phyloP scores from a whole-genome alignment of 192 early-diverging fungal species.

The Umbelopsis sp. region DNA sequence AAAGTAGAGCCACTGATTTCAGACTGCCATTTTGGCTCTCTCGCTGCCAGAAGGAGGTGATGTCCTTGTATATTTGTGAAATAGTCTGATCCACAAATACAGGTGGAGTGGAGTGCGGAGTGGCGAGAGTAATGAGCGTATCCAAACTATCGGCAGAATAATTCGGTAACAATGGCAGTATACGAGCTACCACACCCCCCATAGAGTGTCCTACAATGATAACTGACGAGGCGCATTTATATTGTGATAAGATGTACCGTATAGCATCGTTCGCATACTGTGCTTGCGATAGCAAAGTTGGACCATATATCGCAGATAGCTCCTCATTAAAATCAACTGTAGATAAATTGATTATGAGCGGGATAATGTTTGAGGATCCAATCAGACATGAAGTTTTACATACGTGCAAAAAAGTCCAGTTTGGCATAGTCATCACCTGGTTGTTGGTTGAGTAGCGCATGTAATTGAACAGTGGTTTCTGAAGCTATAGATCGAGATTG shows the following conservation, averaged over 20 bases:
- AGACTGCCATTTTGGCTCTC: conserved; percentile 38
- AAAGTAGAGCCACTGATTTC: conserved; percentile 71
- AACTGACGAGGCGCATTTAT: conserved; percentile 66
- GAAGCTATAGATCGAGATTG: conserved; percentile 86
- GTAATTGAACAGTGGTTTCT: conserved; percentile 61
- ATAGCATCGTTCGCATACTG: conserved; percentile 79
- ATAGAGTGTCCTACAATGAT: conserved; percentile 78
- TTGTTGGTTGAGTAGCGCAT: conserved; percentile 24
- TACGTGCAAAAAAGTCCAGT: conserved; percentile 62
- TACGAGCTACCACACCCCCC: conserved; percentile 78
- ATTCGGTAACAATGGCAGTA: conserved; percentile 56
- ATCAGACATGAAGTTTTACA: background rate
- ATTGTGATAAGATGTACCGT: conserved; percentile 67
- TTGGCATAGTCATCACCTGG: conserved; percentile 15
- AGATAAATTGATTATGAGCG: too few relatives aligned
- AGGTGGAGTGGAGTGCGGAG: conserved; percentile 70
- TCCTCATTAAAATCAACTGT: conserved; percentile 86
- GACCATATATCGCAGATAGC: conserved; percentile 84
- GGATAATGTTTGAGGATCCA: too few relatives aligned
- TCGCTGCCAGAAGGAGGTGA: conserved; percentile 73
- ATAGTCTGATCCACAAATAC: conserved; percentile 60
- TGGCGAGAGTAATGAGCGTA: conserved; percentile 71
- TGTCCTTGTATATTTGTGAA: conserved; percentile 61
- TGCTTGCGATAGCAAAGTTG: conserved; percentile 80
- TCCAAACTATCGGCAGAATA: conserved; percentile 53